Evolutionary conservation across 2,329 filamentous ascomycete genomes (phyloP).

Genomic region (Cucurbitaria berberidis): DNA sequence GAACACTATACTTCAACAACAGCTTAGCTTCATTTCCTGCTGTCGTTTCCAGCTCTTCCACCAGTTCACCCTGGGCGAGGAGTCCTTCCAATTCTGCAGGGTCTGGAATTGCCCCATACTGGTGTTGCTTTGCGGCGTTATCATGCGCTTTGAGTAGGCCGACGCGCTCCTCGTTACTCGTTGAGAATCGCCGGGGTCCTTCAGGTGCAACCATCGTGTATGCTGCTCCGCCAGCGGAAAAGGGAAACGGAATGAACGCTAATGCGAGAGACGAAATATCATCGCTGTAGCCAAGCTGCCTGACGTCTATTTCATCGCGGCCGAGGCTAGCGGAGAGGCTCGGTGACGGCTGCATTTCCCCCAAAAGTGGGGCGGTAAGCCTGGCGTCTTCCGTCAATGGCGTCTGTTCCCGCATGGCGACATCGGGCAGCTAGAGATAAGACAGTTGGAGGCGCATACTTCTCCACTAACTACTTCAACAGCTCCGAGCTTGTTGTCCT

Average conservation of each 20-base stretch:
- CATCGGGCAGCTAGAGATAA: constrained; percentile 19
- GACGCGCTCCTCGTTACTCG: constrained; percentile 34
- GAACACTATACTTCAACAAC: constrained; percentile 53
- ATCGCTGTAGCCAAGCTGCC: constrained; percentile 12
- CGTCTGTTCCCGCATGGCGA: constrained; percentile 16
- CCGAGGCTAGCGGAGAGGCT: constrained; percentile 1
- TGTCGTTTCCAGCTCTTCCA: constrained; percentile 32
- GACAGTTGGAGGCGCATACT: constrained; percentile 10
- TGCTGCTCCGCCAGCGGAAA: constrained; percentile 16
- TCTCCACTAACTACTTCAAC: constrained; percentile 4
- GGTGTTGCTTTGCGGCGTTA: constrained; percentile 23
- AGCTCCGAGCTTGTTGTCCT: constrained; percentile 13
- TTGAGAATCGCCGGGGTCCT: constrained; percentile 40
- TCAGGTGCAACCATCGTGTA: constrained; percentile 40
- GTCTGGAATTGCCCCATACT: constrained; percentile 38
- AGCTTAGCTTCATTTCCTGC: constrained; percentile 39
- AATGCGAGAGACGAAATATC: constrained; percentile 36
- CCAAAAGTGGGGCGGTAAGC: constrained; percentile 18
- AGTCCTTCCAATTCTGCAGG: constrained; percentile 36
- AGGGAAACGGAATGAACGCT: constrained; percentile 27
- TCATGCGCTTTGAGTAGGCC: constrained; percentile 33
- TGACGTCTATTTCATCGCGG: constrained; percentile 1
- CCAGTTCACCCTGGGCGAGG: constrained; percentile 27
- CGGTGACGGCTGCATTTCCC: constrained; percentile 7
- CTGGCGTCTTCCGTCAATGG: constrained; percentile 17